Evolutionary conservation across 768 basidiomycete genomes (phyloP).

Genomic region (Leccinum incarnatum): DNA sequence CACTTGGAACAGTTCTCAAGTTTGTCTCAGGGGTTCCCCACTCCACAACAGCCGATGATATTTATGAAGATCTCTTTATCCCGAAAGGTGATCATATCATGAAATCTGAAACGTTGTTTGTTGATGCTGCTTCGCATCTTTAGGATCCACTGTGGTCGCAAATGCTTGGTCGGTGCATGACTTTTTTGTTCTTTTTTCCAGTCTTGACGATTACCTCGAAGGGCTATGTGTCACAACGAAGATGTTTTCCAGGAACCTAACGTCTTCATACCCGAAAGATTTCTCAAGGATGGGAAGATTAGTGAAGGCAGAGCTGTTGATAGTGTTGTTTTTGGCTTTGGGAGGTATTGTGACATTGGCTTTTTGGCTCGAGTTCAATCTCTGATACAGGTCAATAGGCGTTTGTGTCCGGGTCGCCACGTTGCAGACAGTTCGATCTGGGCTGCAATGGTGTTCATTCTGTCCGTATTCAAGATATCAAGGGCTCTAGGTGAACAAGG

Average conservation of each 20-base stretch:
- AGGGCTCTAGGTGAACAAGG: conserved; percentile 26
- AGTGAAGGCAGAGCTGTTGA: background rate
- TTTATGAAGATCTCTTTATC: conserved; percentile 20
- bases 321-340: conserved; percentile 23
- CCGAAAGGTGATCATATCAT: conserved; percentile 19
- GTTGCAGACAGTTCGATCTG: conserved; percentile 32
- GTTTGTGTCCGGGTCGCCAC: conserved; percentile 33
- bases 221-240: conserved; percentile 18
- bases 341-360: conserved; percentile 13
- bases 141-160: conserved; percentile 18
- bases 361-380: background rate
- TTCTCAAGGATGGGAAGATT: conserved; percentile 17
- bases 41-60: conserved; percentile 18
- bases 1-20: background rate
- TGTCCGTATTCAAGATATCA: conserved; percentile 28
- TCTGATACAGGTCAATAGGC: conserved; percentile 10
- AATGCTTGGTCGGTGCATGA: conserved; percentile 20
- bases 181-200: background rate
- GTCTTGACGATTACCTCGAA: conserved; percentile 1
- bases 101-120: background rate
- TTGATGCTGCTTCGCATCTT: background rate
- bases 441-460: conserved; percentile 26
- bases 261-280: conserved; percentile 33
- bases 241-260: conserved; percentile 20
- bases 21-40: conserved; percentile 16